These are phyloP conservation scores for Blastomyces gilchristii DNA, from an alignment of 2,329 filamentous ascomycete genomes.

Conservation along the genomic window DNA sequence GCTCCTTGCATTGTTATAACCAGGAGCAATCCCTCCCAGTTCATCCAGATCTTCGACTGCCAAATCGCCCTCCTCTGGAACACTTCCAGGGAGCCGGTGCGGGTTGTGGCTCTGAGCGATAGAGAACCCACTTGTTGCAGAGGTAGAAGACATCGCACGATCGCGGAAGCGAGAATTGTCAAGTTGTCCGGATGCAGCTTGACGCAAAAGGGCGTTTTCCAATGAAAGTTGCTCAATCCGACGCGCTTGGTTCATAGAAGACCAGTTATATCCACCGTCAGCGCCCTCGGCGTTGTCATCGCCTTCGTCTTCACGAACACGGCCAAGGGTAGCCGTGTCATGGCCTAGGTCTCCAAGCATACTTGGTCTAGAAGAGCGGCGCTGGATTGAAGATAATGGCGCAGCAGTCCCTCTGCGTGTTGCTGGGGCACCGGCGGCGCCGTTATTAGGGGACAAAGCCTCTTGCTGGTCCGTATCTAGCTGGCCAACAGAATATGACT, in stretches of 20 bases:
- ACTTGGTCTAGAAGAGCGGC: conserved; percentile 59
- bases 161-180: conserved; percentile 30
- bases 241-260: conserved; percentile 31
- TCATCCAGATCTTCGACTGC: conserved; percentile 39
- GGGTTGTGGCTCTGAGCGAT: conserved; percentile 24
- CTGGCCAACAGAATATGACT: conserved; percentile 93
- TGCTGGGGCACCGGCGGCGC: conserved; percentile 21
- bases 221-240: conserved; percentile 39
- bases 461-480: conserved; percentile 55
- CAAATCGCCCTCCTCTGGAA: conserved; percentile 36
- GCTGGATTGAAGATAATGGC: conserved; percentile 61
- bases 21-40: conserved; percentile 29
- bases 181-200: conserved; percentile 33
- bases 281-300: conserved; percentile 32
- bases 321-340: conserved; percentile 37
- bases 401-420: conserved; percentile 30
- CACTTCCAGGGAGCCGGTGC: conserved; percentile 33
- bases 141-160: conserved; percentile 33
- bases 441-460: conserved; percentile 26
- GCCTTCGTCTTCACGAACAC: conserved; percentile 41
- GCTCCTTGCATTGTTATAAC: conserved; percentile 31
- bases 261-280: conserved; percentile 30
- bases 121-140: conserved; percentile 26
- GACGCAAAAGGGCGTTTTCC: conserved; percentile 39
- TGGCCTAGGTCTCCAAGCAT: conserved; percentile 38